Base-by-base conservation (phyloP, 176 grass and related monocot genomes). In the Phoenix dactylifera region DNA sequence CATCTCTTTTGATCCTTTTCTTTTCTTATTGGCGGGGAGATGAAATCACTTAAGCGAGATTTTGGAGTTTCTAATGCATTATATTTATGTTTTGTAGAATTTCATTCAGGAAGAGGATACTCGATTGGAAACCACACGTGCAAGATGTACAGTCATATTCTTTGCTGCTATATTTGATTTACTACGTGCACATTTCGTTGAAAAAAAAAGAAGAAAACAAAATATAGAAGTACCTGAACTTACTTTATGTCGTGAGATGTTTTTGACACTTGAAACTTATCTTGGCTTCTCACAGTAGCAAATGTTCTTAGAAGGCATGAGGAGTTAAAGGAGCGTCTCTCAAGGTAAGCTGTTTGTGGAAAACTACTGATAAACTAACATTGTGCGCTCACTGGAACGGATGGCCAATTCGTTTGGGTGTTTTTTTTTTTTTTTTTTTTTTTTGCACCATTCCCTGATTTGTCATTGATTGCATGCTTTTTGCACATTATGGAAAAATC, bases 231-330 rank as follows among this genome's bases (percentile, higher is more conserved):
- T 44, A 44, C 35, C 7, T 39, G 35, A 39, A 39, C 7, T 39
- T 39, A 32, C 7, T 32, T 32, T 10, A 39, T 39, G 35, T 39
- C 35, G 12, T 14, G 35, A 44, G 35, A 12, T 44, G 35, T 44
- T 44, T 44, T 52, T 49, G 49, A 48, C 12, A 14, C 14, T 20
- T 68, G 26, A 68, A 16, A 55, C 55, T 22, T 9, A 2, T 49
- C 0, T 85, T 75, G 62, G 53, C 10, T 72, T 10, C 60, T 85
- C 75, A 44, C 62, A 89, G 86, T 89, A 17, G 57, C 55, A 22
- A 81, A 72, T 52, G 51, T 85, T 55, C 74, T 85, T 16, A 89
- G 65, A 79, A 85, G 81, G 62, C 77, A 85, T 82, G 86, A 89
- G 75, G 81, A 78, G 63, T 63, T 89, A 66, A 85, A 81, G 57